phyloP scores from a whole-genome alignment of 164 flowering plant genomes.

The Macadamia tetraphylla region DNA sequence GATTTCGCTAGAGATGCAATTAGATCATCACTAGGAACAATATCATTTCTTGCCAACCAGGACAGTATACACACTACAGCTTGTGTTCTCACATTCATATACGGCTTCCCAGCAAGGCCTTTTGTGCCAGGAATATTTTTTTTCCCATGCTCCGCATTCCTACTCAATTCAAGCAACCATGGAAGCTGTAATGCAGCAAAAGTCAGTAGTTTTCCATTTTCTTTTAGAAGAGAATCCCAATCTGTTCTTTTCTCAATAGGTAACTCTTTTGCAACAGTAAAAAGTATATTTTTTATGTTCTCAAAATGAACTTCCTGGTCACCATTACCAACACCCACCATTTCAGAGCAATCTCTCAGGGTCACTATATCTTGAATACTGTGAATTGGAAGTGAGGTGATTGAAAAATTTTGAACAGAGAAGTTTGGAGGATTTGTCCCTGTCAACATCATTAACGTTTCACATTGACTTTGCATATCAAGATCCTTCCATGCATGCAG shows the following conservation, averaged over 20 bases:
- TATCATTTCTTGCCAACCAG: constrained; percentile 82
- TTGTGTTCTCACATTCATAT: constrained; percentile 43
- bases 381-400: constrained; percentile 26
- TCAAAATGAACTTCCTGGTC: constrained; percentile 32
- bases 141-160: constrained; percentile 33
- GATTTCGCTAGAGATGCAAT: constrained; percentile 74
- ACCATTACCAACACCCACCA: constrained; percentile 19
- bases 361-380: constrained; percentile 23
- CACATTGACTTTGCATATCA: constrained; percentile 82
- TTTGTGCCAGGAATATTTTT: constrained; percentile 17
- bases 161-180: constrained; percentile 75
- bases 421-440: constrained; percentile 52
- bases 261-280: constrained; percentile 45
- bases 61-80: constrained; percentile 56
- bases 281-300: constrained; percentile 32
- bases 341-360: constrained; percentile 27
- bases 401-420: constrained; percentile 35
- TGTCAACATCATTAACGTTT: constrained; percentile 41
- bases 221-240: constrained; percentile 54
- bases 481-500: constrained; percentile 95
- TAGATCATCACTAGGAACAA: constrained; percentile 74
- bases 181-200: constrained; percentile 80
- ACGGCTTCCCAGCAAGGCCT: constrained; percentile 27
- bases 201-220: constrained; percentile 60
- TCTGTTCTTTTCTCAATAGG: constrained; percentile 34